Evolutionary conservation across 768 basidiomycete genomes (phyloP).

Genomic region (Lactarius quietus): DNA sequence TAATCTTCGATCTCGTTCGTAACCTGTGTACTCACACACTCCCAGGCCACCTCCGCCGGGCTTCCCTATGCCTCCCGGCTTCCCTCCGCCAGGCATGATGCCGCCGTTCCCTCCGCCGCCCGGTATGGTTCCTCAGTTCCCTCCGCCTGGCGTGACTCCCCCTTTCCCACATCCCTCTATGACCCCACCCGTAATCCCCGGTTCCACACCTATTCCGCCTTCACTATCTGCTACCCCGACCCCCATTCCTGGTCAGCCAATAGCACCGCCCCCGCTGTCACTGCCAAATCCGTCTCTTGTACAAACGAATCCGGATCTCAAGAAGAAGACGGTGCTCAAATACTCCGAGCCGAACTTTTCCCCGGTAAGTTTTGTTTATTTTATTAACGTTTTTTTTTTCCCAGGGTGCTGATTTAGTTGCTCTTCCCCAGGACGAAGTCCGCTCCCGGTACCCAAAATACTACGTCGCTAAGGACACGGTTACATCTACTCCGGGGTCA

Average conservation of each 20-base stretch:
- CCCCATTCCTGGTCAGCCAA: slow-evolving; percentile 23
- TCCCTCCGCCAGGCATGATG: slow-evolving; percentile 31
- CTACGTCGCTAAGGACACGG: slow-evolving; percentile 45
- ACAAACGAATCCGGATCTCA: slow-evolving; percentile 70
- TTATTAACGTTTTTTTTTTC: not conserved
- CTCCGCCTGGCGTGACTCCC: slow-evolving; percentile 31
- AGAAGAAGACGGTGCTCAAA: slow-evolving; percentile 72
- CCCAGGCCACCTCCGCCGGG: slow-evolving; percentile 33
- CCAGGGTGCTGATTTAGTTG: slow-evolving; percentile 1
- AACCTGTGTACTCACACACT: slow-evolving; percentile 36
- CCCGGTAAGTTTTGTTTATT: slow-evolving; percentile 51
- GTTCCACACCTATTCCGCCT: slow-evolving; percentile 30
- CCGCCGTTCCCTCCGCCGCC: slow-evolving; percentile 30
- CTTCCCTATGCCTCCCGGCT: slow-evolving; percentile 33
- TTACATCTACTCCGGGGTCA: slow-evolving; percentile 32
- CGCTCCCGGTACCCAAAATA: slow-evolving; percentile 65
- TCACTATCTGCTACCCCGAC: slow-evolving; percentile 30
- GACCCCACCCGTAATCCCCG: slow-evolving; percentile 31
- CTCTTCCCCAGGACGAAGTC: slow-evolving; percentile 61
- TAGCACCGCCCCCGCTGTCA: slow-evolving; percentile 32
- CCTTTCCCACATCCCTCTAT: slow-evolving; percentile 32
- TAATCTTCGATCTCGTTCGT: slow-evolving; percentile 32
- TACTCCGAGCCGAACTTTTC: slow-evolving; percentile 75
- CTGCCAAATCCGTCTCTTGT: slow-evolving; percentile 55
- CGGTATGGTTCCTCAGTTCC: slow-evolving; percentile 24